Evolutionary conservation across 148 eudicot genomes (phyloP).

Genomic region (Rhododendron kiyosumense): DNA sequence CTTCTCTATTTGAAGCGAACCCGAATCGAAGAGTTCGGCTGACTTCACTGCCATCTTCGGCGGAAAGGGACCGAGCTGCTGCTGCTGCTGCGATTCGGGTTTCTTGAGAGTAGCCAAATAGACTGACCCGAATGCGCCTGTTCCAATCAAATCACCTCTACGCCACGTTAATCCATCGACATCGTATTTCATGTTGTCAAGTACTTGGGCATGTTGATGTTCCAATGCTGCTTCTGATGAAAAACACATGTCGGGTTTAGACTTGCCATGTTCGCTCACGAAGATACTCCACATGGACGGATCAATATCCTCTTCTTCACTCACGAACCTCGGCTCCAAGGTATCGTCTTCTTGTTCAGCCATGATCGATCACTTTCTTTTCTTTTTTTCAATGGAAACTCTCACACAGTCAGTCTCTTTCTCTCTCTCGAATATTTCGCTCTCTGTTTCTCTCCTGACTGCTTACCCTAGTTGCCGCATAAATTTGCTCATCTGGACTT

Average conservation of each 20-base stretch:
- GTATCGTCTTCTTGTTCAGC: background rate
- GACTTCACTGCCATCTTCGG: slow-evolving; percentile 37
- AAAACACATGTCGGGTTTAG: background rate
- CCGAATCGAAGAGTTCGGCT: slow-evolving; percentile 24
- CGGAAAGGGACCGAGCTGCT: slow-evolving; percentile 12
- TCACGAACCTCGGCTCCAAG: background rate
- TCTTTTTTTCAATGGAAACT: background rate
- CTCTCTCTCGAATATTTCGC: background rate
- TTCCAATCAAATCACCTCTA: slow-evolving; percentile 31
- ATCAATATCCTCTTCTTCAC: background rate
- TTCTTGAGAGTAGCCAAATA: slow-evolving; percentile 29
- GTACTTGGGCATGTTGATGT: background rate
- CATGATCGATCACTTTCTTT: background rate
- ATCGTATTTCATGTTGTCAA: background rate
- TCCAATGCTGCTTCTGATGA: background rate
- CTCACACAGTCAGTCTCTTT: background rate
- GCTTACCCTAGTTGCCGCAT: background rate
- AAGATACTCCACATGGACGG: background rate
- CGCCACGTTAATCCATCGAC: slow-evolving; percentile 30
- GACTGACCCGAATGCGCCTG: slow-evolving; percentile 35
- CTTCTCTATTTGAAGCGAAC: slow-evolving; percentile 30
- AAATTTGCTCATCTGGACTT: background rate
- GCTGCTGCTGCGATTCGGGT: slow-evolving; percentile 5
- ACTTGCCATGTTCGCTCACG: background rate
- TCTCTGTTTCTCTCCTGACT: background rate